These are phyloP conservation scores for Teratosphaeria gauchensis DNA, from an alignment of 2,329 filamentous ascomycete species.

Conservation along the genomic window DNA sequence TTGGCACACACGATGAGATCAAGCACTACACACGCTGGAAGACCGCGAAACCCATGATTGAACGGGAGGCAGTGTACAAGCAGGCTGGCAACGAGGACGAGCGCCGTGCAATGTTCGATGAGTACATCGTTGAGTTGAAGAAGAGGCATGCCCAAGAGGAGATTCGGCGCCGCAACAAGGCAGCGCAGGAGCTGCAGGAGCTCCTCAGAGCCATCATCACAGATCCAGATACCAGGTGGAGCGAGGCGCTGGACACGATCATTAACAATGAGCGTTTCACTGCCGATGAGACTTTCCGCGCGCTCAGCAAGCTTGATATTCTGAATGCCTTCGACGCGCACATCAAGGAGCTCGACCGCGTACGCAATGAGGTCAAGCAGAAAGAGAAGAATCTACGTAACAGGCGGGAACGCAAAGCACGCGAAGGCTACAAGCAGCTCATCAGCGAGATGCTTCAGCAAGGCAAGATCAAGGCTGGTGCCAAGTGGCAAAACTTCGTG, in stretches of 20 bases:
- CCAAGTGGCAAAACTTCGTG: conserved; percentile 79
- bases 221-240: conserved; percentile 91
- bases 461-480: conserved; percentile 78
- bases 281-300: conserved; percentile 73
- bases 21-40: conserved; percentile 96
- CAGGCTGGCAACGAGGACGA: conserved; percentile 81
- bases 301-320: conserved; percentile 79
- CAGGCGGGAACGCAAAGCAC: conserved; percentile 73
- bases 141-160: conserved; percentile 71
- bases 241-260: conserved; percentile 75
- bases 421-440: conserved; percentile 69
- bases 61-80: conserved; percentile 90
- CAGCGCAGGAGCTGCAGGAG: conserved; percentile 71
- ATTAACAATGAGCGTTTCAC: conserved; percentile 68
- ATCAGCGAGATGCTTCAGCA: conserved; percentile 63
- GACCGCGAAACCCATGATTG: conserved; percentile 85
- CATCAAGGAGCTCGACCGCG: conserved; percentile 82
- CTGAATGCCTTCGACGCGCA: conserved; percentile 90
- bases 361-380: conserved; percentile 84
- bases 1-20: conserved; percentile 92
- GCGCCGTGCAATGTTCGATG: conserved; percentile 81
- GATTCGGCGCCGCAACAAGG: conserved; percentile 60
- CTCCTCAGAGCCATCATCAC: conserved; percentile 72
- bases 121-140: conserved; percentile 80
- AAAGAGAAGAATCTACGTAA: conserved; percentile 73